Evolutionary conservation across 805 yeast species (phyloP), one percentile per base, ranked within the genome.

Genomic region (Candida patagonica): DNA sequence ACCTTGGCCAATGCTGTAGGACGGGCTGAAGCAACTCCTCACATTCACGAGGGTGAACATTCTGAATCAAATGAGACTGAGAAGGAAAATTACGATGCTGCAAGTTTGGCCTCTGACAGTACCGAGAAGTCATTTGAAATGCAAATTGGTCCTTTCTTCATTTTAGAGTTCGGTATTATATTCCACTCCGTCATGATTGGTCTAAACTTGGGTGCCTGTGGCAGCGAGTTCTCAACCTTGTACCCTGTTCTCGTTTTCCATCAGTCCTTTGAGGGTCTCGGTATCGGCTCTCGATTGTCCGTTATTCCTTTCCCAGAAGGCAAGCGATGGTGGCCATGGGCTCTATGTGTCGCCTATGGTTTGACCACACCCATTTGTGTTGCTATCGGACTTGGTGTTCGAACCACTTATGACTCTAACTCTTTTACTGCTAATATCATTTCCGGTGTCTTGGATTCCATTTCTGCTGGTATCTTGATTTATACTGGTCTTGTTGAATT

Each of bases 111-210:
- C 17, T 15, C 34, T 30, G 50, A 46, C 9, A 23, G 41, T 2
- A 19, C 27, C 10, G 41, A 29, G 13, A 21, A 41, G 9, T 51
- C 43, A 12, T 59, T 55, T 42, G 42, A 47, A 26, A 31, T 53
- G 2, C 68, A 67, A 51, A 47, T 70, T 35, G 59, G 61, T 27
- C 71, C 74, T 1, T 65, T 77, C 36, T 56, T 77, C 33, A 69
- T 78, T 12, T 65, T 81, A 43, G 89, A 80, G 57, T 78, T 80
- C 47, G 89, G 89, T 44, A 70, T 80, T 31, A 56, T 80, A 12
- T 78, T 81, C 66, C 89, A 81, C 60, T 79, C 87, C 2, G 78
- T 81, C 2, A 75, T 81, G 61, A 71, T 81, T 46, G 89, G 89
- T 31, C 65, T 80, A 46, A 69, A 81, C 4, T 62, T 80, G 45